A percentile compares a stretch with the other conserved stretches of the same genome.
phyloP scores from a whole-genome alignment of 306 rosid genomes.

The Mucuna pruriens region DNA sequence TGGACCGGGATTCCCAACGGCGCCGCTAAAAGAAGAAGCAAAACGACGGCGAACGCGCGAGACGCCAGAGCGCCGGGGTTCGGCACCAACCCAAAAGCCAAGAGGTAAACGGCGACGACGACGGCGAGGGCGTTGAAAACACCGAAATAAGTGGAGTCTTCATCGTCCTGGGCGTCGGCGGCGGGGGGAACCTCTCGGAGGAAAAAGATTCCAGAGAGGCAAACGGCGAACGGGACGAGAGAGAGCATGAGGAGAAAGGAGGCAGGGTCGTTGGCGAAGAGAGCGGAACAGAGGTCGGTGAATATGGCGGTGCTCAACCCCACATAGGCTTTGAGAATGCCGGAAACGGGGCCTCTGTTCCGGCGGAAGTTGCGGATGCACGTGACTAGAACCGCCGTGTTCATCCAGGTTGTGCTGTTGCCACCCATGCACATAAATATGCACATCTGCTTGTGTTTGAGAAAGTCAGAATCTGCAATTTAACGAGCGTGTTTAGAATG shows the following conservation, averaged over 20 bases:
- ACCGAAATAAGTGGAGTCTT: slow-evolving; percentile 66
- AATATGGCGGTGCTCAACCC: slow-evolving; percentile 94
- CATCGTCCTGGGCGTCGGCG: slow-evolving; percentile 43
- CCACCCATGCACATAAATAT: slow-evolving; percentile 89
- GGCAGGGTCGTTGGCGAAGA: slow-evolving; percentile 64
- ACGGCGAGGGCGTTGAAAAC: slow-evolving; percentile 69
- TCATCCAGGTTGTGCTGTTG: slow-evolving; percentile 98
- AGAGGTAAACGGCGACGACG: slow-evolving; percentile 71
- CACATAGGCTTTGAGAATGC: slow-evolving; percentile 82
- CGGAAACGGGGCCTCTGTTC: slow-evolving; percentile 91
- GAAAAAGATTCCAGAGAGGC: slow-evolving; percentile 73
- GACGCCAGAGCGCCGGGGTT: slow-evolving; percentile 52
- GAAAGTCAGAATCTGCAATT: not conserved
- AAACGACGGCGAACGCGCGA: slow-evolving; percentile 45
- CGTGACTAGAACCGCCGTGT: slow-evolving; percentile 90
- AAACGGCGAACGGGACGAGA: slow-evolving; percentile 69
- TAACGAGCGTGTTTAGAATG: no score
- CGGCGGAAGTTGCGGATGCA: slow-evolving; percentile 82
- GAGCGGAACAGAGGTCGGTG: slow-evolving; percentile 78
- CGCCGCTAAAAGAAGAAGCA: slow-evolving; percentile 64
- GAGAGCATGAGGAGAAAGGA: slow-evolving; percentile 77
- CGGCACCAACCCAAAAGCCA: slow-evolving; percentile 61
- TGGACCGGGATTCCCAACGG: slow-evolving; percentile 73
- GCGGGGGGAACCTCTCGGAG: slow-evolving; percentile 71
- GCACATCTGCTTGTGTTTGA: slow-evolving; percentile 58